Base-by-base conservation (phyloP, 495 filamentous ascomycete genomes). In the Penicillium taxi region DNA sequence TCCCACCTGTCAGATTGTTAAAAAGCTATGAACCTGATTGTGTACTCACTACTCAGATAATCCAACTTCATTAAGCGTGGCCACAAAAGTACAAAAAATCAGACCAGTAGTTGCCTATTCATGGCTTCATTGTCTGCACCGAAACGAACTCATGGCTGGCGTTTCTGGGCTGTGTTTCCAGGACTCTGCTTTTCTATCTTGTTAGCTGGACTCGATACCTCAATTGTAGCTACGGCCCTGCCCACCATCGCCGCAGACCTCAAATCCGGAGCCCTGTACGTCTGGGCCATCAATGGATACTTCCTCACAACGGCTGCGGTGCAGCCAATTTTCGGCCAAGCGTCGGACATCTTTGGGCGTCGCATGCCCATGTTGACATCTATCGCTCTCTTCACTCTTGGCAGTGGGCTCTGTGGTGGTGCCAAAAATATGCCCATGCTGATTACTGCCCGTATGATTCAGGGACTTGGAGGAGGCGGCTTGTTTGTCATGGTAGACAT, bases 281-380 rank as follows among this genome's bases (percentile, higher is more conserved):
- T 72, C 33, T 73, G 67, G 68, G 41, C 63, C 14, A 48, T 42
- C 11, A 68, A 66, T 35, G 48, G 35, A 5, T 73, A 60, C 43
- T 45, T 70, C 26, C 45, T 72, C 1, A 39, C 64, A 18, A 52
- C 21, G 40, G 27, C 41, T 0, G 40, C 24, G 5, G 26, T 47
- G 9, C 37, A 48, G 26, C 56, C 56, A 7, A 32, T 70, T 2
- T 56, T 37, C 29, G 59, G 51, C 11, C 69, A 74, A 45, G 37
- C 66, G 2, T 53, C 64, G 15, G 60, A 74, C 41, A 62, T 77
- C 13, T 71, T 72, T 45, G 72, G 73, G 6, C 64, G 71, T 11
- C 58, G 67, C 25, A 61, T 52, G 32, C 53, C 59, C 37, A 45
- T 72, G 28, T 49, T 70, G 5, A 30, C 52, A 2, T 52, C 64